phyloP scores from a whole-genome alignment of 2,329 filamentous ascomycete species.

The Ceratocystis eucalypticola region DNA sequence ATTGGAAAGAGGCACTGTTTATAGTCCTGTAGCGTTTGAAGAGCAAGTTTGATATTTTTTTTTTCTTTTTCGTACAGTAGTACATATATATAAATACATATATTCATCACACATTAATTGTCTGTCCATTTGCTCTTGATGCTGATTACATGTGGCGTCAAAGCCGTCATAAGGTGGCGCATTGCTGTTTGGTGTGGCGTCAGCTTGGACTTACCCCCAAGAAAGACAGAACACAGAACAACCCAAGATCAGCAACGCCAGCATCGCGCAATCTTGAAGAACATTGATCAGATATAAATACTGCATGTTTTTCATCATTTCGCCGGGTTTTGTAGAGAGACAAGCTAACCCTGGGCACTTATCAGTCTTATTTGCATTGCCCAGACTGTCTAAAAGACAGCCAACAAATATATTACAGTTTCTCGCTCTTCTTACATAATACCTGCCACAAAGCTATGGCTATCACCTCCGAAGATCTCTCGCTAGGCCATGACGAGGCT shows the following conservation, averaged over 20 bases:
- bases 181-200: neutral
- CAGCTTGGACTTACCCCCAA: conserved; percentile 1
- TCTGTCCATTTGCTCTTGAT: neutral
- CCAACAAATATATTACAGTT: neutral
- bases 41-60: neutral
- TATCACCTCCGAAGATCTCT: conserved; percentile 25
- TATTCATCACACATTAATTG: too few species aligned
- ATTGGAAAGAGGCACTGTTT: neutral
- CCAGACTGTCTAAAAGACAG: neutral
- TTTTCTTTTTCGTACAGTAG: neutral
- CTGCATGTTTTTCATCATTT: too few species aligned
- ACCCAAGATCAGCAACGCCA: neutral
- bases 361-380: too few species aligned
- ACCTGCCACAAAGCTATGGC: conserved; percentile 21
- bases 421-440: neutral
- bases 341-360: too few species aligned
- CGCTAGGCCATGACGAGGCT: conserved; percentile 22
- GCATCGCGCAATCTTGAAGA: neutral
- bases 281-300: too few species aligned
- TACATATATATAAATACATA: too few species aligned
- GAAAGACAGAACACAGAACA: neutral
- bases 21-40: neutral
- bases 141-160: neutral
- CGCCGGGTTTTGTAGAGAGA: too few species aligned
- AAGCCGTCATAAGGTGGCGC: neutral